phyloP scores from a whole-genome alignment of 2,329 filamentous ascomycete genomes.

The Berkeleyomyces rouxiae region DNA sequence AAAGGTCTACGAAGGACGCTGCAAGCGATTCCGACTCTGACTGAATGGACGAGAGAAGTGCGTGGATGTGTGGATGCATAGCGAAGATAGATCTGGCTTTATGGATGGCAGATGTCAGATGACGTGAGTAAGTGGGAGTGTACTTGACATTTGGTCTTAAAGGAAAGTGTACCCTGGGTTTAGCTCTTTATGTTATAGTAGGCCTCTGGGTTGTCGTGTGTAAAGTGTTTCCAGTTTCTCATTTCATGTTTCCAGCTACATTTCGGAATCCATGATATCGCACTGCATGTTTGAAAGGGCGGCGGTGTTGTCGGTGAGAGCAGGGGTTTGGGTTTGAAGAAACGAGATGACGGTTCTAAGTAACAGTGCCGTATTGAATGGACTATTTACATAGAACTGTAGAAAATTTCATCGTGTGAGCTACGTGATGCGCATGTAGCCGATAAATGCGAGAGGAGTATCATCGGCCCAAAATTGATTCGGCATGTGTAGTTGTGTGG shows the following conservation, averaged over 20 bases:
- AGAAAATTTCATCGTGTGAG: conserved; percentile 46
- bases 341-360: too few species aligned
- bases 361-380: too few species aligned
- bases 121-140: too few species aligned
- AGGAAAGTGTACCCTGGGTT: background rate
- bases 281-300: too few species aligned
- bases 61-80: background rate
- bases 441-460: conserved; percentile 54
- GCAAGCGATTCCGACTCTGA: conserved; percentile 10
- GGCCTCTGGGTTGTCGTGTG: too few species aligned
- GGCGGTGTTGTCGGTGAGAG: too few species aligned
- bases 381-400: too few species aligned
- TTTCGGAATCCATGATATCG: too few species aligned
- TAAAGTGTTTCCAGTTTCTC: too few species aligned
- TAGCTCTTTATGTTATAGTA: too few species aligned
- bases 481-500: conserved; percentile 53
- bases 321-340: too few species aligned
- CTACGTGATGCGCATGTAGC: conserved; percentile 58
- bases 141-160: background rate
- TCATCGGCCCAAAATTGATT: conserved; percentile 65
- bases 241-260: too few species aligned
- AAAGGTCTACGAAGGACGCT: conserved; percentile 40
- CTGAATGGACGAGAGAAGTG: background rate
- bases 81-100: background rate
- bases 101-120: background rate